These are phyloP conservation scores for Nemania sp. DNA, from an alignment of 2,329 filamentous ascomycete species.

Conservation along the genomic window DNA sequence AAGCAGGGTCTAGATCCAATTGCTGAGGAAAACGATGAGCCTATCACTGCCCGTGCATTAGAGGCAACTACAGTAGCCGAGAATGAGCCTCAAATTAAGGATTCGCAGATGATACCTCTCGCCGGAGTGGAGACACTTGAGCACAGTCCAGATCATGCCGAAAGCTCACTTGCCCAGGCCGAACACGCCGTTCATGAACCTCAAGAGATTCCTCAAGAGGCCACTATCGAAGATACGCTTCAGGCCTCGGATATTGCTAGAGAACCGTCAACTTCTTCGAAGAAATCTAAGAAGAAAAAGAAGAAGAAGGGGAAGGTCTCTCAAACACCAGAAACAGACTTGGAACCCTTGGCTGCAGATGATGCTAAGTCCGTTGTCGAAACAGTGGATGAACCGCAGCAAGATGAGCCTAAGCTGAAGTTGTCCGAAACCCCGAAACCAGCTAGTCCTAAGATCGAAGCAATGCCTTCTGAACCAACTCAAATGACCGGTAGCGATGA, in stretches of 20 bases:
- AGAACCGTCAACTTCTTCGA: slow-evolving; percentile 16
- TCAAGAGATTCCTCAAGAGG: slow-evolving; percentile 3
- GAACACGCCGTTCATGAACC: neutral
- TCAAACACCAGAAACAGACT: neutral
- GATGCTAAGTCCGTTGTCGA: neutral
- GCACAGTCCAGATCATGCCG: neutral
- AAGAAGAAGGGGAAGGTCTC: slow-evolving; percentile 20
- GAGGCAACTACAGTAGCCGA: slow-evolving; percentile 1
- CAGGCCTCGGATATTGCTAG: slow-evolving; percentile 11
- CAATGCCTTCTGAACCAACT: neutral
- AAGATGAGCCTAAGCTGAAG: neutral
- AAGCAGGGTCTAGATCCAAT: slow-evolving; percentile 32
- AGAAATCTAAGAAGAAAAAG: slow-evolving; percentile 29
- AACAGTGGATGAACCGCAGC: neutral
- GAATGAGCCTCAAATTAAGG: neutral
- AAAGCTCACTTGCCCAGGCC: neutral
- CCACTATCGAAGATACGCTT: slow-evolving; percentile 6
- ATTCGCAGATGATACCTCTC: neutral
- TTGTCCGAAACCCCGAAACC: slow-evolving; percentile 3
- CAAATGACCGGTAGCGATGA: neutral
- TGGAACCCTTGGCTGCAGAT: neutral
- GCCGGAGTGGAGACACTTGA: neutral
- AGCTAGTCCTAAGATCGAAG: neutral
- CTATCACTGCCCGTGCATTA: neutral
- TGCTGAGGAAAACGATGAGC: slow-evolving; percentile 18